Evolutionary conservation across 768 basidiomycete genomes (phyloP).

Genomic region (Lanmaoa rubissima): DNA sequence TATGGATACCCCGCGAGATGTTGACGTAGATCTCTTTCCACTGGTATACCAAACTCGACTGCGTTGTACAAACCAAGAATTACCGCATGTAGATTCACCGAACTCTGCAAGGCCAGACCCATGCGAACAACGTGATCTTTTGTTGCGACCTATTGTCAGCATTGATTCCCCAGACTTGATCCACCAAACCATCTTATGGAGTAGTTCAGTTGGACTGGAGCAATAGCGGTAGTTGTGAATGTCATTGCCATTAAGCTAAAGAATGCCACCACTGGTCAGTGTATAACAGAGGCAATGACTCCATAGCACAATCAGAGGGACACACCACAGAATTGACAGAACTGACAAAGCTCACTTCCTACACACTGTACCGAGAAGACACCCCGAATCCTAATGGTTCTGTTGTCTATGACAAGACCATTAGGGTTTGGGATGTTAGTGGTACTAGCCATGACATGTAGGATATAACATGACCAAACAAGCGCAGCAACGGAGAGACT

Average conservation of each 20-base stretch:
- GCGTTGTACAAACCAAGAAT: background rate
- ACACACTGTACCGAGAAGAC: background rate
- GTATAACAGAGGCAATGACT: background rate
- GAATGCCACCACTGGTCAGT: background rate
- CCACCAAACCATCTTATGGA: no score
- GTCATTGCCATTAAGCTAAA: background rate
- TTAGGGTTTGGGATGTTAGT: background rate
- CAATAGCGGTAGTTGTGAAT: background rate
- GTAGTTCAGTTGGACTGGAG: no score
- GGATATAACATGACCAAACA: constrained; percentile 18
- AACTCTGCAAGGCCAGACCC: background rate
- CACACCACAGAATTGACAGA: background rate
- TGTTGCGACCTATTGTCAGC: background rate
- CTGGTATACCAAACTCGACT: background rate
- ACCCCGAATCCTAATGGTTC: background rate
- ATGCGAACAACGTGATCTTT: no score
- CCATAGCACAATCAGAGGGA: background rate
- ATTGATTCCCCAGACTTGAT: background rate
- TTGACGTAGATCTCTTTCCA: background rate
- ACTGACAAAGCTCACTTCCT: background rate
- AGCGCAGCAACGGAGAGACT: background rate
- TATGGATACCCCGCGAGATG: background rate
- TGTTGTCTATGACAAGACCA: background rate
- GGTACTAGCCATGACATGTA: background rate
- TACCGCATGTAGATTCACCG: background rate